These are phyloP conservation scores for Chlamydomonas sp. DNA, from an alignment of 139 green algal species.

Conservation along the genomic window DNA sequence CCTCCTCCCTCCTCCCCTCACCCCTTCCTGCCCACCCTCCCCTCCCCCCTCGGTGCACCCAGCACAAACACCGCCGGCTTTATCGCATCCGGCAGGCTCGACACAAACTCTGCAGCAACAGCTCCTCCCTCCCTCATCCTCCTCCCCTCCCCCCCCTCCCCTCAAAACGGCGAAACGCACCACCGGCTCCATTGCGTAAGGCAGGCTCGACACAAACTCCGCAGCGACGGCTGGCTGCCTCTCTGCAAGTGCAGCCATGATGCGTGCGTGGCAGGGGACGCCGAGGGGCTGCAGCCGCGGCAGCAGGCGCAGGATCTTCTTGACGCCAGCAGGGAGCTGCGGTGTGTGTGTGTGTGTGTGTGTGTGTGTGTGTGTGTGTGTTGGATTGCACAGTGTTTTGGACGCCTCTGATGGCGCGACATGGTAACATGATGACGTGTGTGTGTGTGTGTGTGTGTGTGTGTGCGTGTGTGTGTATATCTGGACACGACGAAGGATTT, in stretches of 20 bases:
- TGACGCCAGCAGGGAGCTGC: background rate
- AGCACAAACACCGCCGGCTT: no score
- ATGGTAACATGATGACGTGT: no score
- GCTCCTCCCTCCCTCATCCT: no score
- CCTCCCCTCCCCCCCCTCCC: no score
- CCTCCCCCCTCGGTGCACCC: no score
- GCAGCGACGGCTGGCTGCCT: constrained; percentile 37
- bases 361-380: background rate
- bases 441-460: no score
- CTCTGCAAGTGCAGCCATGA: constrained; percentile 33
- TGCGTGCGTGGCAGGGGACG: constrained; percentile 17
- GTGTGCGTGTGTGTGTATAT: no score
- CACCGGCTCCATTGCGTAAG: constrained; percentile 48
- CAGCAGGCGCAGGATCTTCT: constrained; percentile 32
- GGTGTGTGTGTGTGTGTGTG: background rate
- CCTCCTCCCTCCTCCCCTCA: no score
- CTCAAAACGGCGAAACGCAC: constrained; percentile 11
- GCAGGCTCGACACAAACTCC: constrained; percentile 42
- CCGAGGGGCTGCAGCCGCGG: constrained; percentile 27
- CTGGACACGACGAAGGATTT: no score
- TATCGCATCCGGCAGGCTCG: no score
- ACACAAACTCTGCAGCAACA: no score
- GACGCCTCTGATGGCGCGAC: background rate
- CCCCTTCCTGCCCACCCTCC: no score
- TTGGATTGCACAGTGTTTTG: background rate